A percentile compares a stretch with the other conserved stretches of the same genome.
Evolutionary conservation across 768 basidiomycete species (phyloP).

Genomic region (Phallus indusiatus): DNA sequence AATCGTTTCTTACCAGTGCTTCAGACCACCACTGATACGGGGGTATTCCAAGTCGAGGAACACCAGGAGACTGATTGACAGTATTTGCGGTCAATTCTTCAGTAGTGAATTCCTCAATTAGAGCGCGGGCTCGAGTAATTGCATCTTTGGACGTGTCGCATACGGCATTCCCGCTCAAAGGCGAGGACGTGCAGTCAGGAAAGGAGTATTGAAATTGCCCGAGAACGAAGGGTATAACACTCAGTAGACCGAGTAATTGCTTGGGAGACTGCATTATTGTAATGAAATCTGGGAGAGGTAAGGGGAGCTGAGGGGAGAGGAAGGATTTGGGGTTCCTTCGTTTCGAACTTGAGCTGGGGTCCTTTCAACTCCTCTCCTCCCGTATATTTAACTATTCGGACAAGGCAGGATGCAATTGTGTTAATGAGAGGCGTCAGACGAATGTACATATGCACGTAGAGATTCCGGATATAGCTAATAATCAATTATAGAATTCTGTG

Average conservation of each 20-base stretch:
- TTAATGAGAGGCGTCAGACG: too few relatives aligned
- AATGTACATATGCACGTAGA: too few relatives aligned
- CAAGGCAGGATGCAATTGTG: too few relatives aligned
- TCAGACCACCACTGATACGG: slow-evolving; percentile 56
- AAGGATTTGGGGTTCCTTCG: too few relatives aligned
- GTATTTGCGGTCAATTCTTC: slow-evolving; percentile 44
- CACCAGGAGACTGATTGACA: slow-evolving; percentile 39
- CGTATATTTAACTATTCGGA: too few relatives aligned
- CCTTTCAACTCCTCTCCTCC: too few relatives aligned
- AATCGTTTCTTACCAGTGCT: slow-evolving; percentile 32
- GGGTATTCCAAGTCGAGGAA: slow-evolving; percentile 46
- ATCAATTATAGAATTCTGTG: too few relatives aligned
- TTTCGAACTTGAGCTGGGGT: too few relatives aligned
- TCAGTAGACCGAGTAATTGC: background rate
- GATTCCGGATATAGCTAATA: too few relatives aligned
- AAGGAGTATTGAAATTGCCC: slow-evolving; percentile 24
- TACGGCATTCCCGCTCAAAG: slow-evolving; percentile 35
- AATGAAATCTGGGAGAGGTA: too few relatives aligned
- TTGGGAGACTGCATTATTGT: background rate
- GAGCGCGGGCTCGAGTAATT: slow-evolving; percentile 37
- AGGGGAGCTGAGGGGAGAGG: too few relatives aligned
- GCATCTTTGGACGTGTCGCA: slow-evolving; percentile 38
- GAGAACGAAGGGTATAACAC: background rate
- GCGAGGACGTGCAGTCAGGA: slow-evolving; percentile 39
- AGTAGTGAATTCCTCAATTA: slow-evolving; percentile 40